These are phyloP conservation scores for Cladorrhinum samala DNA, from an alignment of 495 filamentous ascomycete species.

Conservation along the genomic window DNA sequence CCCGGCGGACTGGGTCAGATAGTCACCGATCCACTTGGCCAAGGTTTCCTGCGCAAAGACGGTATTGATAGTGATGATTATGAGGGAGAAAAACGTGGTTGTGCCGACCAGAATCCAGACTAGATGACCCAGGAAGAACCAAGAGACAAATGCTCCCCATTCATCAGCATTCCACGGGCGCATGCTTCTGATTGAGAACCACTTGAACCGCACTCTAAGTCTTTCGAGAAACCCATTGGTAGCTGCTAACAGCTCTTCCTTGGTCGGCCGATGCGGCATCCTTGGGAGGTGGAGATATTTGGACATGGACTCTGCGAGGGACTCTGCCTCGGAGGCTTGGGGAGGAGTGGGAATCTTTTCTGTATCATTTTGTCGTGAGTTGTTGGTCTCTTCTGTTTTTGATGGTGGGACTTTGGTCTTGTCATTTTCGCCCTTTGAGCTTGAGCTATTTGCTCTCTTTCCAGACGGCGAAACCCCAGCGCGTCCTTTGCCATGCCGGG, in stretches of 20 bases:
- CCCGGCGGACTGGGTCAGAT: conserved; percentile 88
- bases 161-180: conserved; percentile 96
- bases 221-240: conserved; percentile 90
- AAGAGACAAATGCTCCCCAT: conserved; percentile 90
- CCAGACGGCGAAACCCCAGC: background rate
- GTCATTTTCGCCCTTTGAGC: conserved; percentile 23
- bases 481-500: conserved; percentile 17
- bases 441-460: conserved; percentile 31
- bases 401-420: conserved; percentile 13
- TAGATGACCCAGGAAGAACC: conserved; percentile 88
- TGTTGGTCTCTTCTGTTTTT: conserved; percentile 6
- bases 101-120: conserved; percentile 93
- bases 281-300: conserved; percentile 57
- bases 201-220: conserved; percentile 91
- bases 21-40: conserved; percentile 89
- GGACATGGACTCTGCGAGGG: conserved; percentile 35
- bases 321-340: conserved; percentile 26
- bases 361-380: conserved; percentile 5
- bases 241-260: conserved; percentile 86
- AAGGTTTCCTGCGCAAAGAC: conserved; percentile 95
- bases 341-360: conserved; percentile 13
- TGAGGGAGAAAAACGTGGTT: conserved; percentile 90
- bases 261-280: conserved; percentile 79
- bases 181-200: conserved; percentile 90
- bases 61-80: conserved; percentile 87